These are phyloP conservation scores for Penicillium corylophilum DNA, from an alignment of 2,329 filamentous ascomycete species.

Conservation along the genomic window DNA sequence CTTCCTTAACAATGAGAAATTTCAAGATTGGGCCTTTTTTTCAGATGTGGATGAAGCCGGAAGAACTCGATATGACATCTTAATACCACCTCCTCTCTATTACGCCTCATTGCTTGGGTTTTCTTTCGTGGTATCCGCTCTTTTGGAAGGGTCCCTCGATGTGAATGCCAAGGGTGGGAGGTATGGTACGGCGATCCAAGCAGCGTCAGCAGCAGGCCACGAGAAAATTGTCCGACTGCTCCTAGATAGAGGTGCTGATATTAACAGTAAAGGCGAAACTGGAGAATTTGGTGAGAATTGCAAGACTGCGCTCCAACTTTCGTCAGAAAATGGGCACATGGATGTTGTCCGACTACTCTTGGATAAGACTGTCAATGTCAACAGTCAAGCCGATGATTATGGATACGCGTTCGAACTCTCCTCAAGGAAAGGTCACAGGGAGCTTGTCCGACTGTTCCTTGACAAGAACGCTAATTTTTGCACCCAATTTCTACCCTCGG, in stretches of 20 bases:
- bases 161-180: background rate
- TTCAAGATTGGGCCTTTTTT: background rate
- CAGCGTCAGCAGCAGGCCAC: background rate
- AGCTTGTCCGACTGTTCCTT: too few relatives aligned
- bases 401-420: background rate
- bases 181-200: background rate
- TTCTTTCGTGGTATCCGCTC: background rate
- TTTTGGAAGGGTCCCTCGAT: background rate
- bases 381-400: background rate
- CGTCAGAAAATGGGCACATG: background rate
- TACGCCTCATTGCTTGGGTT: background rate
- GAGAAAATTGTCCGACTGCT: background rate
- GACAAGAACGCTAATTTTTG: too few relatives aligned
- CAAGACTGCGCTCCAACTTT: background rate
- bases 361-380: background rate
- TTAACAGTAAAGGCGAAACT: background rate
- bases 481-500: background rate
- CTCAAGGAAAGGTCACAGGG: too few relatives aligned
- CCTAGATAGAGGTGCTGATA: background rate
- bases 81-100: background rate
- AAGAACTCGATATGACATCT: background rate
- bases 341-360: background rate
- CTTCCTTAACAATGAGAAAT: background rate
- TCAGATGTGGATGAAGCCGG: background rate
- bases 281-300: too few relatives aligned